phyloP scores from a whole-genome alignment of 495 filamentous ascomycete genomes.

The Parathielavia hyrcaniae region DNA sequence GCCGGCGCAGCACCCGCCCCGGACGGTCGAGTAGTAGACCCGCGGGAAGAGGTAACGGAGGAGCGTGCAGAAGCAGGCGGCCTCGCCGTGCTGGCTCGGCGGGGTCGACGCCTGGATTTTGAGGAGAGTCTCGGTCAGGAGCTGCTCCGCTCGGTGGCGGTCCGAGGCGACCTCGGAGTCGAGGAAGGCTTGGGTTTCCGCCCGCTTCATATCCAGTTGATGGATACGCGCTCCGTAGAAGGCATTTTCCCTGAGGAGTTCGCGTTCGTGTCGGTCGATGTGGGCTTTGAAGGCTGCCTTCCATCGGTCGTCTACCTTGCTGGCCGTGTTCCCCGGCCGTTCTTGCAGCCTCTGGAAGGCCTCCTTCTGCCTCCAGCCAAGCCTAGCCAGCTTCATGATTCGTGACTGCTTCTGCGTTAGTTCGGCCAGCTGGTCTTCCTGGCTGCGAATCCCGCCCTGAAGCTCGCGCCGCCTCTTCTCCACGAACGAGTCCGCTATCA shows the following conservation, averaged over 20 bases:
- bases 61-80: slow-evolving; percentile 25
- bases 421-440: background rate
- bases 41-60: slow-evolving; percentile 16
- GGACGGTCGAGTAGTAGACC: slow-evolving; percentile 9
- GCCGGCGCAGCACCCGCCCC: slow-evolving; percentile 16
- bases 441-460: background rate
- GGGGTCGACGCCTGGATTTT: background rate
- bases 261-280: background rate
- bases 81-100: background rate
- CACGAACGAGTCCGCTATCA: background rate
- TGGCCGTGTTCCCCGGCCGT: background rate
- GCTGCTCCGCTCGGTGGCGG: background rate
- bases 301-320: background rate
- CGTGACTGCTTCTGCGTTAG: background rate
- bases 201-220: background rate
- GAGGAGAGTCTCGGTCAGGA: slow-evolving; percentile 2
- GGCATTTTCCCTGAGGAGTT: background rate
- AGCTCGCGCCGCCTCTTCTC: background rate
- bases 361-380: background rate
- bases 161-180: background rate
- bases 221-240: background rate
- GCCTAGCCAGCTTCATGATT: background rate
- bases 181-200: background rate
- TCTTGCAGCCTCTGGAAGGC: background rate
- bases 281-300: background rate